Evolutionary conservation across 495 filamentous ascomycete genomes (phyloP).

Genomic region (Lasiosphaeriaceae sp.): DNA sequence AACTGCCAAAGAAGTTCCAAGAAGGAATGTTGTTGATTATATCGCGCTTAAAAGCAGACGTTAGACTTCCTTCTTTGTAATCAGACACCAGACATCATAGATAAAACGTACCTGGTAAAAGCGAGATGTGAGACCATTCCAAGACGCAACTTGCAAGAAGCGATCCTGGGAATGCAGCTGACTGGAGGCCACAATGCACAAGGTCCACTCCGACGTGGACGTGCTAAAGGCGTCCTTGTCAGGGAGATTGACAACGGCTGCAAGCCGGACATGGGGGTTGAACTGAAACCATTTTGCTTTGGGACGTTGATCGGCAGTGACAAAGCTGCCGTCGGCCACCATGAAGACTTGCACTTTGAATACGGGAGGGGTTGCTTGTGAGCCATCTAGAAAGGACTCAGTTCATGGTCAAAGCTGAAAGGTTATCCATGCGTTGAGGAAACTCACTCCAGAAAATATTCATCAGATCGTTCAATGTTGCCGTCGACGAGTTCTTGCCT

Average conservation of each 20-base stretch:
- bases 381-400: neutral
- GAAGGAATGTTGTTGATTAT: too few species aligned
- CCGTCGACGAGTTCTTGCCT: neutral
- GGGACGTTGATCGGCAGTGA: neutral
- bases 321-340: constrained; percentile 5
- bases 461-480: neutral
- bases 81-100: too few species aligned
- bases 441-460: neutral
- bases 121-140: neutral
- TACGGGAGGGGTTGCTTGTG: neutral
- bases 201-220: neutral
- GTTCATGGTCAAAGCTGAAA: too few species aligned
- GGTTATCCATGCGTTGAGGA: neutral
- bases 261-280: neutral
- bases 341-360: neutral
- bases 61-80: too few species aligned
- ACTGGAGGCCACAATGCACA: constrained; percentile 3
- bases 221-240: neutral
- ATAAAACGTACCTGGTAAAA: neutral
- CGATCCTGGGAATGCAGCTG: neutral
- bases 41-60: too few species aligned
- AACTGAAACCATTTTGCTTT: neutral
- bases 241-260: neutral
- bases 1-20: constrained; percentile 5
- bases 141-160: constrained; percentile 3